Percentiles rank a stretch among this genome's conserved stretches.
These are phyloP conservation scores for Botryobasidium botryosum DNA, from an alignment of 768 basidiomycete genomes.

Conservation along the genomic window DNA sequence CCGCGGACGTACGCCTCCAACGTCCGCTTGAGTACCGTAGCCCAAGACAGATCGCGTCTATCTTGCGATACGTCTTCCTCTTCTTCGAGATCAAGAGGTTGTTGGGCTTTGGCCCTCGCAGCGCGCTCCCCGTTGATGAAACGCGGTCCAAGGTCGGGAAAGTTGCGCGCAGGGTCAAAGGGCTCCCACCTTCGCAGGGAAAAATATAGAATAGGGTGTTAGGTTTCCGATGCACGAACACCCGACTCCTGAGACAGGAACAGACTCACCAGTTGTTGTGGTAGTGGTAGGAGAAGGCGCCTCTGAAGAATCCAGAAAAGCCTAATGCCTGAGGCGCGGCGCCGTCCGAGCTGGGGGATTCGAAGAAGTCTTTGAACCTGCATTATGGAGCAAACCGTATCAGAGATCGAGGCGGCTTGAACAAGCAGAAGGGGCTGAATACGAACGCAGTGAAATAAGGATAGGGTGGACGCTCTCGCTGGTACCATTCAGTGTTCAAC, in stretches of 20 bases:
- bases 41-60: slow-evolving; percentile 76
- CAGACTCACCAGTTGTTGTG: slow-evolving; percentile 72
- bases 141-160: slow-evolving; percentile 75
- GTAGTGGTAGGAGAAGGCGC: slow-evolving; percentile 91
- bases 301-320: slow-evolving; percentile 90
- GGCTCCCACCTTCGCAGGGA: slow-evolving; percentile 67
- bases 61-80: slow-evolving; percentile 34
- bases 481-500: slow-evolving; percentile 85
- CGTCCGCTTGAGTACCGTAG: slow-evolving; percentile 84
- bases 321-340: slow-evolving; percentile 79
- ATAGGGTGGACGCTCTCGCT: slow-evolving; percentile 83
- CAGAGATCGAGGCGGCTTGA: not conserved
- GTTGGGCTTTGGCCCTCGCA: slow-evolving; percentile 17
- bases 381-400: not conserved
- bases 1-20: slow-evolving; percentile 87
- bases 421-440: not conserved
- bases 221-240: not conserved
- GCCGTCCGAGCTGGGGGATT: slow-evolving; percentile 51
- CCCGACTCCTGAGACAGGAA: not conserved
- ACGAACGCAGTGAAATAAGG: slow-evolving; percentile 77
- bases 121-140: slow-evolving; percentile 59
- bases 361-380: slow-evolving; percentile 82
- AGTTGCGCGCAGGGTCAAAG: slow-evolving; percentile 85
- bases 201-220: not conserved
- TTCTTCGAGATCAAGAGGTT: slow-evolving; percentile 4